A percentile compares a stretch with the other conserved stretches of the same genome.
phyloP scores from a whole-genome alignment of 805 yeast species.

The Metschnikowia picachoensis region DNA sequence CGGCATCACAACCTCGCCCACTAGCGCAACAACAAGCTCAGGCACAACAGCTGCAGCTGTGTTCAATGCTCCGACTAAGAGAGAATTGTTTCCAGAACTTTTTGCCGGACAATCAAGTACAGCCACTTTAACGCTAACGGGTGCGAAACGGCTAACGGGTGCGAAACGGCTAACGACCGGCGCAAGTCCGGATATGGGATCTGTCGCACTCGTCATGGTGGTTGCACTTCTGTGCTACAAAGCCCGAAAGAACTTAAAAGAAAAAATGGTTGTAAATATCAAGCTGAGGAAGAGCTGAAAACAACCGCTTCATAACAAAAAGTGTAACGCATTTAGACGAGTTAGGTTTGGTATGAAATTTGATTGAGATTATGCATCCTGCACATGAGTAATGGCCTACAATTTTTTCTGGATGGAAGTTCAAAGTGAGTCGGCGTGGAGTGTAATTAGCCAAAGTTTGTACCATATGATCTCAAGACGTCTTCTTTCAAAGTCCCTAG shows the following conservation, averaged over 20 bases:
- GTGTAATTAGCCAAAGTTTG: not conserved
- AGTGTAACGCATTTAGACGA: not conserved
- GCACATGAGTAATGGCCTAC: not conserved
- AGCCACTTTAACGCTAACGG: not conserved
- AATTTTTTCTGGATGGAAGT: constrained; percentile 3
- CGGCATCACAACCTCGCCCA: constrained; percentile 3
- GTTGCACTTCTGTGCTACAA: constrained; percentile 4
- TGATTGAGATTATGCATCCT: not conserved
- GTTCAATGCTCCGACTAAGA: constrained; percentile 3
- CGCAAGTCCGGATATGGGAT: constrained; percentile 2
- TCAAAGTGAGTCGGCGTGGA: not conserved
- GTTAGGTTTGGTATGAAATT: not conserved
- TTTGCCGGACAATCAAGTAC: no score
- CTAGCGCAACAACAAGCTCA: constrained; percentile 3
- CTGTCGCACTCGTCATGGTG: constrained; percentile 7
- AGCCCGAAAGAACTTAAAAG: not conserved
- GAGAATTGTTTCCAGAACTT: not conserved
- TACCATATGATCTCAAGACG: constrained; percentile 5
- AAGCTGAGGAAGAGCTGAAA: not conserved
- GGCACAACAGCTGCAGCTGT: constrained; percentile 1
- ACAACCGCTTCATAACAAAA: not conserved
- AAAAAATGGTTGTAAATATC: not conserved
- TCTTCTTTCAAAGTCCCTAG: constrained; percentile 2
- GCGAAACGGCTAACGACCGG: constrained; percentile 1
- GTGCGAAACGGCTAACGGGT: constrained; percentile 1